Conservation (phyloP, 306 rosid genomes). For the Pyrus betulifolia region DNA sequence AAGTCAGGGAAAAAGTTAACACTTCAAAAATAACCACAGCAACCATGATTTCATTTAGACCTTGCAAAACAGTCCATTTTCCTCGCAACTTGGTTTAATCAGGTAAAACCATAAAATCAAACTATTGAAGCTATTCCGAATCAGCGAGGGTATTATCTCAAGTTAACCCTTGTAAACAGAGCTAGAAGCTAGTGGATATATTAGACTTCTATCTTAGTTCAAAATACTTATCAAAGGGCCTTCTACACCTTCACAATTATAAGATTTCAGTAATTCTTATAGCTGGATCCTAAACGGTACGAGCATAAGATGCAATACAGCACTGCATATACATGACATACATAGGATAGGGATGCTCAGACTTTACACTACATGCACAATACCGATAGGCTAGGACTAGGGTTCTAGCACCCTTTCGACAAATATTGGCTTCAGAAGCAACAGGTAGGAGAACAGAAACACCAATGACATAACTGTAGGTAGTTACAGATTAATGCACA, state of each 20-base stretch:
- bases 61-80: background rate
- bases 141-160: background rate
- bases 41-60: background rate
- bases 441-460: background rate
- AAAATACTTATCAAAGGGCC: background rate
- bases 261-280: background rate
- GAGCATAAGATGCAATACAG: background rate
- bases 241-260: background rate
- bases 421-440: background rate
- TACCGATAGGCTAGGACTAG: background rate
- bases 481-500: background rate
- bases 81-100: background rate
- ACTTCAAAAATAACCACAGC: background rate
- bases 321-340: background rate
- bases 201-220: background rate
- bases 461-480: background rate
- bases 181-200: background rate
- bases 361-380: background rate
- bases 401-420: background rate
- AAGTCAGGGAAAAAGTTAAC: background rate
- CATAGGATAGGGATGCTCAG: background rate
- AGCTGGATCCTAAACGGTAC: background rate
- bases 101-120: background rate
- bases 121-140: background rate
- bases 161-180: background rate